Evolutionary conservation across 495 filamentous ascomycete genomes (phyloP).

Genomic region (Penicillium cataractarum): DNA sequence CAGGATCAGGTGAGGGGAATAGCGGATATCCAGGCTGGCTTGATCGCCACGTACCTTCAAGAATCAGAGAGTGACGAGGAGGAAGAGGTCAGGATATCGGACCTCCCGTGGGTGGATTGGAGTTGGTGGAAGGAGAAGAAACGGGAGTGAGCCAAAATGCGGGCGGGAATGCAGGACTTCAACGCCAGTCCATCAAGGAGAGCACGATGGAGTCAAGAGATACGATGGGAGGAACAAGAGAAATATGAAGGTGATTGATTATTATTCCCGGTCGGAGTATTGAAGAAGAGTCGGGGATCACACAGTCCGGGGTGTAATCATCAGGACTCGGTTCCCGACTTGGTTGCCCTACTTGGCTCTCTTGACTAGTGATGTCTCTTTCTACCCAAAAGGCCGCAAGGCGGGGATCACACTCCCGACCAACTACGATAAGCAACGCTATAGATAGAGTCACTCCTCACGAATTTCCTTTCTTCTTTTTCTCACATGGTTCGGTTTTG

Average conservation of each 20-base stretch:
- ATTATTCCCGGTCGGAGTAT: background rate
- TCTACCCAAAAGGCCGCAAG: background rate
- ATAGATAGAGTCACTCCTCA: slow-evolving; percentile 6
- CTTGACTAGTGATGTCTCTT: slow-evolving; percentile 2
- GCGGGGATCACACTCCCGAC: slow-evolving; percentile 23
- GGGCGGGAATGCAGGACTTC: slow-evolving; percentile 21
- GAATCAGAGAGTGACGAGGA: slow-evolving; percentile 38
- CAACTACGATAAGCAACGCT: slow-evolving; percentile 22
- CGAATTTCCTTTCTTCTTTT: background rate
- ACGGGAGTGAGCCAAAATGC: slow-evolving; percentile 11
- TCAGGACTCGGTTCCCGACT: slow-evolving; percentile 5
- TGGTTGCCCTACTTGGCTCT: slow-evolving; percentile 1
- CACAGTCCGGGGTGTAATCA: background rate
- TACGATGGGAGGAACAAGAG: background rate
- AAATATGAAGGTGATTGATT: background rate
- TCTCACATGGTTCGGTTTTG: background rate
- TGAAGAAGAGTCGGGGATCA: slow-evolving; percentile 16
- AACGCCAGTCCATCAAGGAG: slow-evolving; percentile 27
- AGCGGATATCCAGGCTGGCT: background rate
- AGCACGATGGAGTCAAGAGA: slow-evolving; percentile 1
- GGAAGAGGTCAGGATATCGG: slow-evolving; percentile 17
- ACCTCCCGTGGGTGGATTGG: slow-evolving; percentile 24
- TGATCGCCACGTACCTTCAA: slow-evolving; percentile 30
- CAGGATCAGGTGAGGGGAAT: background rate
- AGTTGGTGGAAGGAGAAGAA: slow-evolving; percentile 17